Percentiles rank a stretch among this genome's conserved stretches.
phyloP scores from a whole-genome alignment of 2,329 filamentous ascomycete species.

The Fusarium globosum region DNA sequence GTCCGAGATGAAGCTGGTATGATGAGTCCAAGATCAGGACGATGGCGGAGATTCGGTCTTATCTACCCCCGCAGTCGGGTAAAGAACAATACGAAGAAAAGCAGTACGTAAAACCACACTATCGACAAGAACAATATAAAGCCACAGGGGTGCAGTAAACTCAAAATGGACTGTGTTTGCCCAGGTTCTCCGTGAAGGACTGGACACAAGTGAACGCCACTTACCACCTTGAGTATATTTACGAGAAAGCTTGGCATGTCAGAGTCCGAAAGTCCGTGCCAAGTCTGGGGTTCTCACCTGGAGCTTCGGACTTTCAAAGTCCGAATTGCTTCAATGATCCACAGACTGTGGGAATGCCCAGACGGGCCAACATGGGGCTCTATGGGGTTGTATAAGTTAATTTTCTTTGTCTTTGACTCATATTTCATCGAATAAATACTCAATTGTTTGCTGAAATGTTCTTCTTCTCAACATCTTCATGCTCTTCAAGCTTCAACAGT shows the following conservation, averaged over 20 bases:
- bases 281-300: background rate
- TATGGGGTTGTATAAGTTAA: background rate
- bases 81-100: slow-evolving; percentile 1
- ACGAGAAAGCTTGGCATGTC: slow-evolving; percentile 16
- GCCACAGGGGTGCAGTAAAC: slow-evolving; percentile 3
- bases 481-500: background rate
- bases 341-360: slow-evolving; percentile 13
- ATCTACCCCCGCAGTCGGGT: slow-evolving; percentile 10
- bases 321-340: slow-evolving; percentile 41
- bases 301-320: slow-evolving; percentile 31
- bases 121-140: slow-evolving; percentile 22
- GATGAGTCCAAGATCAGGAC: background rate
- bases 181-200: slow-evolving; percentile 4
- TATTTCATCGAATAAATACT: background rate
- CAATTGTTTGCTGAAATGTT: background rate
- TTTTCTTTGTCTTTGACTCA: slow-evolving; percentile 21
- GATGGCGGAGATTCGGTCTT: slow-evolving; percentile 27
- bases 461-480: background rate
- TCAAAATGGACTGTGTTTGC: slow-evolving; percentile 11
- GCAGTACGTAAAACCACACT: slow-evolving; percentile 11
- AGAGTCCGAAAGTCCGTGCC: slow-evolving; percentile 20
- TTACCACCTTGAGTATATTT: slow-evolving; percentile 8
- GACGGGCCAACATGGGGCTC: slow-evolving; percentile 2
- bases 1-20: slow-evolving; percentile 5
- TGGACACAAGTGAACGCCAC: background rate